Evolutionary conservation across 805 yeast species (phyloP).

Genomic region (Yarrowia bubula): DNA sequence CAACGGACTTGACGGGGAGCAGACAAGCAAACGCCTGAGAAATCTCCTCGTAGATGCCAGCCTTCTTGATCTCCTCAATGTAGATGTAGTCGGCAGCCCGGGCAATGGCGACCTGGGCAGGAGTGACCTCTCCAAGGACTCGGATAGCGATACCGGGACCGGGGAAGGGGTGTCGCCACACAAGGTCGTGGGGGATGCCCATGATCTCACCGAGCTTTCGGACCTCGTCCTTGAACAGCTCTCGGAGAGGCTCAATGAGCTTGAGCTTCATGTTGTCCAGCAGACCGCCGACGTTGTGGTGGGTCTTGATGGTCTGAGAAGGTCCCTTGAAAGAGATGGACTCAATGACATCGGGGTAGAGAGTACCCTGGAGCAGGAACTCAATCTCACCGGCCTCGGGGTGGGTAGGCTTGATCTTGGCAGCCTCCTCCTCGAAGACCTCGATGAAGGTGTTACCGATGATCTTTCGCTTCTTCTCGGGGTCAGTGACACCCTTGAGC

Average conservation of each 20-base stretch:
- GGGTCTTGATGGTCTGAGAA: constrained; percentile 98
- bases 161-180: constrained; percentile 99
- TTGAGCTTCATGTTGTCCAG: constrained; percentile 97
- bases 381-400: constrained; percentile 82
- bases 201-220: constrained; percentile 91
- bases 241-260: constrained; percentile 97
- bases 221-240: constrained; percentile 97
- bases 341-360: constrained; percentile 98
- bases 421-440: constrained; percentile 95
- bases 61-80: constrained; percentile 91
- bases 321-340: constrained; percentile 99
- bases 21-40: constrained; percentile 98
- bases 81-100: constrained; percentile 95
- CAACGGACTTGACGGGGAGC: constrained; percentile 96
- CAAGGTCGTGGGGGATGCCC: constrained; percentile 94
- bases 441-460: constrained; percentile 97
- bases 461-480: constrained; percentile 97
- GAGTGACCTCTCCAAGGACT: constrained; percentile 95
- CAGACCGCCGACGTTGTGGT: constrained; percentile 98
- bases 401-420: constrained; percentile 73
- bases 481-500: constrained; percentile 93
- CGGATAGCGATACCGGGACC: constrained; percentile 99
- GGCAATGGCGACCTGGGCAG: constrained; percentile 89
- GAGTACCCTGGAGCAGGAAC: constrained; percentile 91
- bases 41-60: constrained; percentile 88